Evolutionary conservation across 2,329 filamentous ascomycete genomes (phyloP).

Genomic region (Cyanodermella asteris): DNA sequence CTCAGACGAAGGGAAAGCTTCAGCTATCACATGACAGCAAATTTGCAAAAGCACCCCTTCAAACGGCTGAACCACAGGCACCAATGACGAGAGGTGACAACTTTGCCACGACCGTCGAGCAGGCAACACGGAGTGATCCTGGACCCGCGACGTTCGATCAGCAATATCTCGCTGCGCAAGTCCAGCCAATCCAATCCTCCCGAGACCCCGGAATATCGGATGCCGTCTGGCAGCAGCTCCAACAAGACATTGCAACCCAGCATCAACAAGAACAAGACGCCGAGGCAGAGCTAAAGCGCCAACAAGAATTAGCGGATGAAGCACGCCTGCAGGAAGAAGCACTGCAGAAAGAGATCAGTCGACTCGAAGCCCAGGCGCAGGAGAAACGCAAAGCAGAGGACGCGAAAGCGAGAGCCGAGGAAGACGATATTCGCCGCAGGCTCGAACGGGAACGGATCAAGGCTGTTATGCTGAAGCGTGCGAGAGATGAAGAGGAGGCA

Average conservation of each 20-base stretch:
- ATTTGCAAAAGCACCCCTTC: background rate
- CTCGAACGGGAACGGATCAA: no score
- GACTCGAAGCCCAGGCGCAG: no score
- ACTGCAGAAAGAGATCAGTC: no score
- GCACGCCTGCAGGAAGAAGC: no score
- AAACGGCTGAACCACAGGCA: background rate
- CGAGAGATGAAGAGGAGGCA: no score
- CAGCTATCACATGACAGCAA: background rate
- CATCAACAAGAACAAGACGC: slow-evolving; percentile 5
- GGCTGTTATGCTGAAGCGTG: no score
- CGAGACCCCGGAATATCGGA: slow-evolving; percentile 39
- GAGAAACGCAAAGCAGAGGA: slow-evolving; percentile 1
- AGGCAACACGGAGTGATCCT: slow-evolving; percentile 11
- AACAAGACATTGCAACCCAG: slow-evolving; percentile 22
- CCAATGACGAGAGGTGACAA: background rate
- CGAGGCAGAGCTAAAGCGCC: slow-evolving; percentile 1
- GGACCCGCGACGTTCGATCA: background rate
- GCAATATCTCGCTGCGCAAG: no score
- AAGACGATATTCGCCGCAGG: no score
- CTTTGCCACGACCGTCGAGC: slow-evolving; percentile 5
- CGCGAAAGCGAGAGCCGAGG: background rate
- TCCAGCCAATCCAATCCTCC: no score
- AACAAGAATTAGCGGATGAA: no score
- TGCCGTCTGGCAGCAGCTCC: slow-evolving; percentile 37
- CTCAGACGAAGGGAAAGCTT: background rate